Evolutionary conservation across 345 rosid species (phyloP).

Genomic region (Gossypium arboreum): DNA sequence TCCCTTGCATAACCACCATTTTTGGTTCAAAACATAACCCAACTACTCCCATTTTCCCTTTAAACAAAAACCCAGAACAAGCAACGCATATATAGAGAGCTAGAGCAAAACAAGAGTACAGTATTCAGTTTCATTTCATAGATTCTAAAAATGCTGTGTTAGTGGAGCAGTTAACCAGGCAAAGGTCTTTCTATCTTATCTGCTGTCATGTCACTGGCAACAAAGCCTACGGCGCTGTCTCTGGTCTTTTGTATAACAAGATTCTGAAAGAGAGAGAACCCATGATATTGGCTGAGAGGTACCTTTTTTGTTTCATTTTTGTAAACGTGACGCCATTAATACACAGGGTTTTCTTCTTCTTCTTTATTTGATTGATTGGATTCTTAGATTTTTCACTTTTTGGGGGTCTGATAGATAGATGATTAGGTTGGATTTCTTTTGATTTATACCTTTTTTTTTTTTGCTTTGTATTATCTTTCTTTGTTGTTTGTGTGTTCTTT

Average conservation of each 20-base stretch:
- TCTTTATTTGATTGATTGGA: neutral
- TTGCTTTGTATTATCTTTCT: neutral
- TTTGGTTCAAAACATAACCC: constrained; percentile 33
- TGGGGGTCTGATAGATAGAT: neutral
- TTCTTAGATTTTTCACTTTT: neutral
- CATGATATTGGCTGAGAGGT: neutral
- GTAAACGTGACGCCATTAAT: neutral
- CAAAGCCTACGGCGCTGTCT: constrained; percentile 19
- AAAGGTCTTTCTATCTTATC: neutral
- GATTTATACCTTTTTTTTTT: neutral
- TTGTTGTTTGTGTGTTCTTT: too few relatives aligned
- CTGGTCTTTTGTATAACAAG: neutral
- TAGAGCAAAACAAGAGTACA: neutral
- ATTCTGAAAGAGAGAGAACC: neutral
- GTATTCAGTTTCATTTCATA: neutral
- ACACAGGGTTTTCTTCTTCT: neutral
- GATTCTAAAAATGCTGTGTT: neutral
- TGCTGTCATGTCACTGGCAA: constrained; percentile 14
- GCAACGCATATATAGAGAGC: neutral
- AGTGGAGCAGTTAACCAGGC: constrained; percentile 22
- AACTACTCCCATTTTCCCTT: constrained; percentile 20
- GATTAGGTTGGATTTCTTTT: constrained; percentile 8
- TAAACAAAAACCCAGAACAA: neutral
- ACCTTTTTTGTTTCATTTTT: neutral
- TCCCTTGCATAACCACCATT: constrained; percentile 32